Percentiles rank a stretch among this genome's conserved stretches.
Evolutionary conservation across 1,284 basidiomycete species (phyloP).

Genomic region (Apiotrichum gamsii): DNA sequence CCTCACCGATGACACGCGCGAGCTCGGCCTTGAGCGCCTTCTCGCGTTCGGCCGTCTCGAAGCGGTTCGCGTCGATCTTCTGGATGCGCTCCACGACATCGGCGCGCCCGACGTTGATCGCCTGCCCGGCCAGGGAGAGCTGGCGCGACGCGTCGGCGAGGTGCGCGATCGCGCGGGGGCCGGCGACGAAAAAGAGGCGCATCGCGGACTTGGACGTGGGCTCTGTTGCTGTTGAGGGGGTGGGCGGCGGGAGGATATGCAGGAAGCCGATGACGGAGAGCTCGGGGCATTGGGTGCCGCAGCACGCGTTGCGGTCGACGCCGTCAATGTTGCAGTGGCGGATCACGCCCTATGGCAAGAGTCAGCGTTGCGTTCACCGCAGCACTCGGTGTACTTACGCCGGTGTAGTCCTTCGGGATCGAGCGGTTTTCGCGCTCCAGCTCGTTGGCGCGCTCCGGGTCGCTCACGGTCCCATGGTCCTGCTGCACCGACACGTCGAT

Average conservation of each 20-base stretch:
- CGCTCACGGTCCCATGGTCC: neutral
- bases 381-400: conserved; percentile 27
- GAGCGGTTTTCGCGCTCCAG: conserved; percentile 63
- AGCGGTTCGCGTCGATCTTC: conserved; percentile 55
- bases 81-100: conserved; percentile 58
- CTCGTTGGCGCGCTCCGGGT: conserved; percentile 21
- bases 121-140: conserved; percentile 56
- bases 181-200: conserved; percentile 72
- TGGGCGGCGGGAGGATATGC: conserved; percentile 44
- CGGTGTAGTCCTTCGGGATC: conserved; percentile 49
- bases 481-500: conserved; percentile 36
- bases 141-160: conserved; percentile 55
- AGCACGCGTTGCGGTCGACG: conserved; percentile 74
- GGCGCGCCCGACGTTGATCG: conserved; percentile 52
- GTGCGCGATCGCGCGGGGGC: conserved; percentile 63
- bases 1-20: conserved; percentile 54
- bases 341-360: conserved; percentile 56
- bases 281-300: conserved; percentile 63
- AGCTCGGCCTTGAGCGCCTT: conserved; percentile 64
- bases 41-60: conserved; percentile 57
- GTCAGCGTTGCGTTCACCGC: neutral
- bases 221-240: conserved; percentile 48
- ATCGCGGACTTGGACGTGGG: conserved; percentile 54
- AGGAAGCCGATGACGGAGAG: conserved; percentile 38
- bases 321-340: conserved; percentile 72